Evolutionary conservation across 257 asterid species (phyloP), one percentile per base, ranked within the genome.

Genomic region (Fraxinus anomala): DNA sequence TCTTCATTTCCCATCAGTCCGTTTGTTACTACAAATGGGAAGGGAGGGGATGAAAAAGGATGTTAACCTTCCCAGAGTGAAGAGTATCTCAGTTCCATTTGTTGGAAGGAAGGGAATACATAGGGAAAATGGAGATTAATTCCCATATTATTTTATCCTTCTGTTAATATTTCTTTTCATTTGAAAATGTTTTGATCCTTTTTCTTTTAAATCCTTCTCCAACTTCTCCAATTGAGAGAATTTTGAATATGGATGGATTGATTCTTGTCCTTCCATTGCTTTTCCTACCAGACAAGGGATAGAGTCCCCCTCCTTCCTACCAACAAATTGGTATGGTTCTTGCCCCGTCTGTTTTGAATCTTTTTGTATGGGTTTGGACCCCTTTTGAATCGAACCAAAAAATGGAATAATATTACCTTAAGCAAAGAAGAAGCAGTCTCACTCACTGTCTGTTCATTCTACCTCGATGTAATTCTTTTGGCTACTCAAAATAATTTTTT

Each of bases 341-440:
- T 61, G n/a, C 75, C 51, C 79, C 31, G 26, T 36, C 21, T 63
- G 39, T 39, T 39, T 51, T n/a, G 49, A n/a, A 39, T 36, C 47
- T 61, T 63, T 30, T 16, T 73, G 30, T 30, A 67, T 65, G 16
- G 73, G 13, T 56, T 40, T 40, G 47, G 47, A 40, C 47, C 47
- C 47, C 47, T 40, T 40, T 40, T 40, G 13, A 10, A 11, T 40
- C 12, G 4, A 40, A 40, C 47, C 16, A 10, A 42, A 2, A 12
- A 42, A 42, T 0, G 17, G 51, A 12, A 42, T 42, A 42, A 42
- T 42, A 42, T 42, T 42, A 42, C 51, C 31, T 21, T 21, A 23
- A 21, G 28, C 30, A 30, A 3, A 40, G 19, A 39, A 56, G 33
- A 7, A 73, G 34, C 73, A 49, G 63, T 72, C 56, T 63, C 37